Percentiles rank a stretch among this genome's conserved stretches.
Evolutionary conservation across 2,329 filamentous ascomycete species (phyloP).

Genomic region (Arthrobotrys pseudoclavata): DNA sequence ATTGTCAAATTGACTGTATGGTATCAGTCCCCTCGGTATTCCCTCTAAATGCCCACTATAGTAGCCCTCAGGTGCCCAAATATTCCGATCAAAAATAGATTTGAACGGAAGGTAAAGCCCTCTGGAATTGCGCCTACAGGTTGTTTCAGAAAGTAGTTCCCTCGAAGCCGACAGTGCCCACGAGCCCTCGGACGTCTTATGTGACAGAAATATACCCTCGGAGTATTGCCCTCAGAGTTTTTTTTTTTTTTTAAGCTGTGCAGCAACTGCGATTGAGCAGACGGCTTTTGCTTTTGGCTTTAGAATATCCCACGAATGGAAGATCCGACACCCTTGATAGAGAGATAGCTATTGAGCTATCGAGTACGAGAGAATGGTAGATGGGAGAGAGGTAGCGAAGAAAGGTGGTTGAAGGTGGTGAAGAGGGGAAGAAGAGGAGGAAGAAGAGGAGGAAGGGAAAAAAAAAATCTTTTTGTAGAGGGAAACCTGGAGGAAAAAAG

Average conservation of each 20-base stretch:
- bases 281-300: constrained; percentile 60
- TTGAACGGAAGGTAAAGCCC: constrained; percentile 50
- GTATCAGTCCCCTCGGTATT: constrained; percentile 59
- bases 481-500: constrained; percentile 23
- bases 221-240: constrained; percentile 39
- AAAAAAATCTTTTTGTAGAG: constrained; percentile 19
- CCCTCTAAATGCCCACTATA: constrained; percentile 55
- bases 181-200: constrained; percentile 56
- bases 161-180: constrained; percentile 60
- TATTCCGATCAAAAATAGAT: constrained; percentile 33
- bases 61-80: constrained; percentile 60
- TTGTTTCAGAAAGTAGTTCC: constrained; percentile 54
- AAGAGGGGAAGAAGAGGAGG: constrained; percentile 26
- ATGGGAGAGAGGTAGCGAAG: constrained; percentile 17
- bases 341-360: constrained; percentile 32
- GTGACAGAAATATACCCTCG: constrained; percentile 52
- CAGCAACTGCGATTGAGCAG: constrained; percentile 51
- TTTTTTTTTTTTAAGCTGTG: constrained; percentile 5
- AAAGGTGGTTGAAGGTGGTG: constrained; percentile 1
- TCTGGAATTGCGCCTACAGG: constrained; percentile 56
- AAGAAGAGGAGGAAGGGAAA: constrained; percentile 47
- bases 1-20: constrained; percentile 59
- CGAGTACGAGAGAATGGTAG: constrained; percentile 31
- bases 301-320: constrained; percentile 49
- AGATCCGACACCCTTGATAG: constrained; percentile 47